phyloP scores from a whole-genome alignment of 2,329 filamentous ascomycete genomes.

The Aureobasidium musti region DNA sequence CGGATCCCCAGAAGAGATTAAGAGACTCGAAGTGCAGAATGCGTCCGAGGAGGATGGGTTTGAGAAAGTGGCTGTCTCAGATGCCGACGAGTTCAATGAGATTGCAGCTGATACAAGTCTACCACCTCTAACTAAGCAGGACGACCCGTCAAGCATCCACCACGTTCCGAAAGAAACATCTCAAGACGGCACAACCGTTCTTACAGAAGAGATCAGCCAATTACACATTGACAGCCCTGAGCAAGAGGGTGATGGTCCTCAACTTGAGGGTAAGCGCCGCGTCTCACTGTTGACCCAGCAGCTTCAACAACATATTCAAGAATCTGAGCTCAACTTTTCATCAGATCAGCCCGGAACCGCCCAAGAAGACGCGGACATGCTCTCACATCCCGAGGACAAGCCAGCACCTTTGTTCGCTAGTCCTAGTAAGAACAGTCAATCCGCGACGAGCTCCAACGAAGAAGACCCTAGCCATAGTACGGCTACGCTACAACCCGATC shows the following conservation, averaged over 20 bases:
- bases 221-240: slow-evolving; percentile 20
- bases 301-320: slow-evolving; percentile 37
- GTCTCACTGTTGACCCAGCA: slow-evolving; percentile 48
- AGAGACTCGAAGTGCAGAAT: slow-evolving; percentile 75
- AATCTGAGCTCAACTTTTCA: slow-evolving; percentile 36
- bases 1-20: slow-evolving; percentile 65
- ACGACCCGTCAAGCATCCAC: slow-evolving; percentile 27
- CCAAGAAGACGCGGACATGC: slow-evolving; percentile 38
- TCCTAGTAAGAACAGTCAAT: slow-evolving; percentile 39
- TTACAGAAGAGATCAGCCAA: slow-evolving; percentile 14
- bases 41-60: slow-evolving; percentile 88
- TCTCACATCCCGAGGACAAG: slow-evolving; percentile 61
- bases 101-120: slow-evolving; percentile 42
- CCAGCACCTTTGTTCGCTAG: slow-evolving; percentile 66
- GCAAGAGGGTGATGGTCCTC: slow-evolving; percentile 24
- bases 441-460: slow-evolving; percentile 19
- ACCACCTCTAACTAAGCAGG: slow-evolving; percentile 31
- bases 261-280: slow-evolving; percentile 39
- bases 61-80: slow-evolving; percentile 75
- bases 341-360: slow-evolving; percentile 39
- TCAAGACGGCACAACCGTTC: not conserved
- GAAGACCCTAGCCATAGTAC: slow-evolving; percentile 32
- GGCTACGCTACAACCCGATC: slow-evolving; percentile 31
- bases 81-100: slow-evolving; percentile 69
- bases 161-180: slow-evolving; percentile 54